Base-by-base conservation (phyloP, 441 rosid genomes). In the Rhodomyrtus psidioides region DNA sequence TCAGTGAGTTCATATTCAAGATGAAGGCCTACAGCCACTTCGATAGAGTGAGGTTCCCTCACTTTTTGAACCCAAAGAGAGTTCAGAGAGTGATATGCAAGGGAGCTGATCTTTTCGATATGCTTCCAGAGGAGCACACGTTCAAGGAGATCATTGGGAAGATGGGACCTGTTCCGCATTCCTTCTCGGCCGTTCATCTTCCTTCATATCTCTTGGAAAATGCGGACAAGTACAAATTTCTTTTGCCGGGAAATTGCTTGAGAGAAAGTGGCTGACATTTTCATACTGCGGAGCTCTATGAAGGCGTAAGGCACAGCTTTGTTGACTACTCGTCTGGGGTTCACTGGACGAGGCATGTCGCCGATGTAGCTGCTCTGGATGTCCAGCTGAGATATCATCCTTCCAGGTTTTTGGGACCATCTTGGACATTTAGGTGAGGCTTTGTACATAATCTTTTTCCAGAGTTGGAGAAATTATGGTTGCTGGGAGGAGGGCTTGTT, bases 1-100 rank as follows among this genome's bases (percentile, higher is more conserved):
- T 97, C 76, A 94, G 92, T 3, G 98, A 97, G 91, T 97, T 97
- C 90, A 89, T 93, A 86, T 97, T 97, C 81, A 97, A 97, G 95
- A 97, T 97, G 97, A 97, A 91, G 90, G 99, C 99, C 83, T 97
- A 96, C 86, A 97, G 99, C 86, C 99, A 97, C 88, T 91, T 89
- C 19, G 99, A 97, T 87, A 91, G 99, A 88, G 98, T 97, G 84
- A 91, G 98, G 91, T 96, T 96, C 90, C 91, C 95, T 44, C 96
- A 90, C 85, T 97, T 84, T 87, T 88, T 96, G 93, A 94, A 94
- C 88, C 98, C 97, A 14, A 91, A 94, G 54, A 94, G 99, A 91
- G 93, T 97, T 87, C 99, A 97, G 89, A 93, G 87, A 89, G 93
- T 94, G 85, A 97, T 97, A 19, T 97, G 99, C 91, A 90, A 94